Conservation (phyloP, 1,284 basidiomycete genomes). For the Moniliella sp. region DNA sequence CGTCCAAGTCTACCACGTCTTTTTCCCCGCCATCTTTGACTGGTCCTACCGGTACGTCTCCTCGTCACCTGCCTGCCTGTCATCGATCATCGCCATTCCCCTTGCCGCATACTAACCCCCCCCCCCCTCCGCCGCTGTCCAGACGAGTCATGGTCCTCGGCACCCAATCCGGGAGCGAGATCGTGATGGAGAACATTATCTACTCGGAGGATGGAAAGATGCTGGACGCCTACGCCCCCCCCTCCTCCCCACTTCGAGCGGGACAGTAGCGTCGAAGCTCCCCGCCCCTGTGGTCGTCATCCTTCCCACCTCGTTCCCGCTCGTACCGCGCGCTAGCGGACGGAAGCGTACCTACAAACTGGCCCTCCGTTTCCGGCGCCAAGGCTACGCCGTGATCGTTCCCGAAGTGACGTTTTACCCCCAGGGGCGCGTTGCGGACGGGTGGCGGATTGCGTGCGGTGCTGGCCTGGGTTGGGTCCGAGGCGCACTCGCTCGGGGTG, state of each 20-base stretch:
- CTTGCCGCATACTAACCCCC: too few species aligned
- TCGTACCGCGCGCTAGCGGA: constrained; percentile 9
- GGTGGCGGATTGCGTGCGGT: constrained; percentile 29
- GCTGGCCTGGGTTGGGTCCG: constrained; percentile 31
- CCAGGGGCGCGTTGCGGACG: constrained; percentile 21
- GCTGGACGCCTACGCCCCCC: constrained; percentile 26
- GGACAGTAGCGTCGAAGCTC: too few species aligned
- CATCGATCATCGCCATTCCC: too few species aligned
- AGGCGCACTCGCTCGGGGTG: constrained; percentile 31
- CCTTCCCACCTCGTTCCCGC: constrained; percentile 26
- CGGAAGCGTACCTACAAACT: constrained; percentile 29
- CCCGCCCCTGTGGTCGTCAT: too few species aligned
- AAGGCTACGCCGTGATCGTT: constrained; percentile 34
- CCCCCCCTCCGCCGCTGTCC: too few species aligned
- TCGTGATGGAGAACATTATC: constrained; percentile 25
- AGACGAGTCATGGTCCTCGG: constrained; percentile 27
- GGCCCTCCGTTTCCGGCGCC: constrained; percentile 27
- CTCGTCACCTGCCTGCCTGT: too few species aligned
- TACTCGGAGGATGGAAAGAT: constrained; percentile 14
- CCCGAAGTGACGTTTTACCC: constrained; percentile 34
- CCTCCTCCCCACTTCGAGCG: too few species aligned
- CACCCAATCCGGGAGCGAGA: constrained; percentile 14
- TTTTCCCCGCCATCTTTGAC: constrained; percentile 22
- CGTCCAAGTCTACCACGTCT: constrained; percentile 11
- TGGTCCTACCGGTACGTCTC: constrained; percentile 27